Base-by-base conservation (phyloP, 2,329 filamentous ascomycete genomes). In the Clarireedia hainanense region DNA sequence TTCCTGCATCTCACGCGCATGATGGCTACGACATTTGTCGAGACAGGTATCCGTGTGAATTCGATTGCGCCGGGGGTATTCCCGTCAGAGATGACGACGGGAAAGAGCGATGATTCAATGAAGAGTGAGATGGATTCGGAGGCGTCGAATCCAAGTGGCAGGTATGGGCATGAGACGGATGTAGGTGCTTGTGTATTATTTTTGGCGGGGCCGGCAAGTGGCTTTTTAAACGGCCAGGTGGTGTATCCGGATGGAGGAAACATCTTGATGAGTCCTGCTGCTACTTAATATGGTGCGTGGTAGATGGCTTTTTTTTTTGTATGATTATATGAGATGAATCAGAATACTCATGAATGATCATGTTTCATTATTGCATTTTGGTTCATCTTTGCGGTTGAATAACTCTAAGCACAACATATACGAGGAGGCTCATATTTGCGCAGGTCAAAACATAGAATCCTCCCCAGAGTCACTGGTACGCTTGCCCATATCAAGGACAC, bases 31-130 rank as follows among this genome's bases (percentile, higher is more conserved):
- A 76, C 79, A 51, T 74, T 83, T 20, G 40, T 60, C 4, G 70
- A 75, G 51, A 73, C 79, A 43, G 42, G 76, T 78, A 75, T 83
- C 47, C 71, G 80, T 10, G 74, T 83, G 57, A 83, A 83, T 67
- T 73, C 70, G 42, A 80, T 84, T 58, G 76, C 77, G 0, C 80
- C 79, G 0, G 78, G 78, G 10, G 69, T 81, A 1, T 67, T 68
- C 50, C 61, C 63, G 9, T 61, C 63, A 26, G 67, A 78, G 71
- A 78, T 79, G 75, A 79, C 76, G 5, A 71, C 77, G 0, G 70
- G 73, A 12, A 72, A 54, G 3, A 59, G 56, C 24, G 72, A 74
- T 37, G 75, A 76, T 26, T 73, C 75, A 57, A 75, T 80, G 70
- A 81, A 80, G 71, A 46, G 43, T 26, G 23, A 46, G 43, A 46